phyloP scores from a whole-genome alignment of 352 stramenopile genomes.

The Phytophthora fragariaefolia region DNA sequence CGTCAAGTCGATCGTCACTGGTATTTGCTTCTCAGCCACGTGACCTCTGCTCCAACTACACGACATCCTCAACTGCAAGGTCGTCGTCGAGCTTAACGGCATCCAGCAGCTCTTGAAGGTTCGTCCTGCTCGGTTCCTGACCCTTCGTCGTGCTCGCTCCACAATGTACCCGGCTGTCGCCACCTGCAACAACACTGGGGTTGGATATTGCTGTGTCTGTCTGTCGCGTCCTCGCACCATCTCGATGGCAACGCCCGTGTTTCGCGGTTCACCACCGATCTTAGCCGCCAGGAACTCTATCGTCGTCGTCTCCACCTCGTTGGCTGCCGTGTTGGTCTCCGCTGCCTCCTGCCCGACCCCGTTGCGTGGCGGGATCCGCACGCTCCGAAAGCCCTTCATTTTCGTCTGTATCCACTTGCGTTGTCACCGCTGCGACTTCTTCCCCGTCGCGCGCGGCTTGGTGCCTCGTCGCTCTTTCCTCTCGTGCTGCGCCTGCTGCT shows the following conservation, averaged over 20 bases:
- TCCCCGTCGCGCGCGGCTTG: background rate
- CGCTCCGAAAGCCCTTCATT: background rate
- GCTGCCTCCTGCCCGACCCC: too few species aligned
- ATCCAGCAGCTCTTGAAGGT: background rate
- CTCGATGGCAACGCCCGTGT: background rate
- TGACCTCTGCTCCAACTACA: too few species aligned
- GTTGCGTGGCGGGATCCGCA: background rate
- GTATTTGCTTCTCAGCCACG: too few species aligned
- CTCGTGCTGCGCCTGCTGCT: background rate
- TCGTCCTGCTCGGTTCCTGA: slow-evolving; percentile 4
- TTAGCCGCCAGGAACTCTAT: background rate
- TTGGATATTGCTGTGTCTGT: background rate
- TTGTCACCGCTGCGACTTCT: background rate
- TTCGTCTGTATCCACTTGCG: background rate
- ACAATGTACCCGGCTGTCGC: slow-evolving; percentile 6
- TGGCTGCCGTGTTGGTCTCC: background rate
- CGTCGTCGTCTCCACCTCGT: background rate
- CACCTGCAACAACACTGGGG: background rate
- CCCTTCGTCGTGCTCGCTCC: background rate
- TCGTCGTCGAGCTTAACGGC: too few species aligned
- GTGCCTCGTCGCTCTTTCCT: background rate
- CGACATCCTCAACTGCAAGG: too few species aligned
- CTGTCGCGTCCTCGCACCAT: slow-evolving; percentile 3
- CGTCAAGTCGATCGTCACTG: too few species aligned
- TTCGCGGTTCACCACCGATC: background rate